phyloP scores from a whole-genome alignment of 345 rosid species.

The Eucalyptus viminalis region DNA sequence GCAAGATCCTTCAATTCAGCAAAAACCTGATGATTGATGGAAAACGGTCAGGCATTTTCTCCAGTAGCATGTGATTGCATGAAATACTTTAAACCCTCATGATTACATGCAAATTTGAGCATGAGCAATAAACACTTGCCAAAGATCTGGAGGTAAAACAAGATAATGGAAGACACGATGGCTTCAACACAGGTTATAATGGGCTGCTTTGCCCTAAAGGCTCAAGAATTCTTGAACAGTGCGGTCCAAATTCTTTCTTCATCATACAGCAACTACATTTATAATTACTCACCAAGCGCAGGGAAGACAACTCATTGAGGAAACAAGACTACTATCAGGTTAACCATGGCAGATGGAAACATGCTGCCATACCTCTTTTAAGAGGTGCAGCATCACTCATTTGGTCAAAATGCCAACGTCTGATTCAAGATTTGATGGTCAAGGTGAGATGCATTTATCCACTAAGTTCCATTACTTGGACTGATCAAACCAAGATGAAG shows the following conservation, averaged over 20 bases:
- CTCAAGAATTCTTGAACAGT: neutral
- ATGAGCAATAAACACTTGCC: neutral
- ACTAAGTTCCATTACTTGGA: neutral
- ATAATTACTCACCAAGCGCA: neutral
- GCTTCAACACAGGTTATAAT: neutral
- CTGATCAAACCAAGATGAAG: neutral
- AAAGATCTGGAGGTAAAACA: neutral
- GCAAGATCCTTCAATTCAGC: conserved; percentile 77
- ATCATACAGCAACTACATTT: neutral
- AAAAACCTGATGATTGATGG: conserved; percentile 40
- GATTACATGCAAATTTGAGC: neutral
- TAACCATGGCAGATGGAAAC: neutral
- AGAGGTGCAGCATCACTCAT: neutral
- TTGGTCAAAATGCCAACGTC: neutral
- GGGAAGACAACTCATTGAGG: neutral
- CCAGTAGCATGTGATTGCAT: neutral
- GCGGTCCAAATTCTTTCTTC: neutral
- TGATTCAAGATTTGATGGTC: neutral
- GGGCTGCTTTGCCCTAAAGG: neutral
- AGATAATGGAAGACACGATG: neutral
- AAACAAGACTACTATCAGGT: neutral
- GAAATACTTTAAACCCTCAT: neutral
- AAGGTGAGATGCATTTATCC: neutral
- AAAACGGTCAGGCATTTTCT: neutral
- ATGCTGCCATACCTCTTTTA: neutral